These are phyloP conservation scores for Chondrus crispus DNA, from an alignment of 23 red algal genomes.

Conservation along the genomic window DNA sequence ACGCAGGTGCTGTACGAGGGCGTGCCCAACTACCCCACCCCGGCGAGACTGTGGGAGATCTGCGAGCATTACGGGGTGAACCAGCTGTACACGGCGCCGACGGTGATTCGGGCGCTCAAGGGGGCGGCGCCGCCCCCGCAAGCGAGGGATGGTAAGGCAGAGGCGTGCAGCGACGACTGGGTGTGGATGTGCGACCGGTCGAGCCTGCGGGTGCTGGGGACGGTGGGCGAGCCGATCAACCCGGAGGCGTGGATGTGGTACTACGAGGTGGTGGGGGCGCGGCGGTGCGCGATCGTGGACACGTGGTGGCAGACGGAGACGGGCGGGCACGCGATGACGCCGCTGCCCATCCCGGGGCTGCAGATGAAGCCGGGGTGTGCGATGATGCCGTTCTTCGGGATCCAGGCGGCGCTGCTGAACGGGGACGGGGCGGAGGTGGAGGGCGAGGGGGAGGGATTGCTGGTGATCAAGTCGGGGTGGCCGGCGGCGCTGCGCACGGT, in stretches of 20 bases:
- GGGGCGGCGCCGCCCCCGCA: constrained; percentile 28
- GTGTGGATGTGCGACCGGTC: constrained; percentile 53
- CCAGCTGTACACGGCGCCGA: constrained; percentile 96
- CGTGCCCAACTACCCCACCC: constrained; percentile 82
- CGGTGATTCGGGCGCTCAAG: constrained; percentile 92
- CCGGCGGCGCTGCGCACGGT: constrained; percentile 91
- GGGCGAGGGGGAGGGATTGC: constrained; percentile 68
- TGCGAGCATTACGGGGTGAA: constrained; percentile 78
- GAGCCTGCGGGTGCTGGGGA: constrained; percentile 77
- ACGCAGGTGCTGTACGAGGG: constrained; percentile 97
- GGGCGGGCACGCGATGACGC: constrained; percentile 83
- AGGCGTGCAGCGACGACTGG: constrained; percentile 53
- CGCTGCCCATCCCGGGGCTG: constrained; percentile 78
- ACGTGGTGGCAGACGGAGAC: constrained; percentile 99
- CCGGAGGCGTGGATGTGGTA: constrained; percentile 99
- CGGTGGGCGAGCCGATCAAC: constrained; percentile 99
- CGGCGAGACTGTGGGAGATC: constrained; percentile 92
- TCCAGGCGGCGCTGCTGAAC: constrained; percentile 78
- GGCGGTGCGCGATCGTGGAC: constrained; percentile 85
- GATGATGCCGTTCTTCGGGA: constrained; percentile 91
- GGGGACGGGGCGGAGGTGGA: constrained; percentile 77
- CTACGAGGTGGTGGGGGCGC: constrained; percentile 80
- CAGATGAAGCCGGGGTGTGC: constrained; percentile 85
- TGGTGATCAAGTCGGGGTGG: constrained; percentile 85
- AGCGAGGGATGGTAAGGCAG: not conserved